Evolutionary conservation across 2,329 filamentous ascomycete species (phyloP).

Genomic region (Apiospora hydei): DNA sequence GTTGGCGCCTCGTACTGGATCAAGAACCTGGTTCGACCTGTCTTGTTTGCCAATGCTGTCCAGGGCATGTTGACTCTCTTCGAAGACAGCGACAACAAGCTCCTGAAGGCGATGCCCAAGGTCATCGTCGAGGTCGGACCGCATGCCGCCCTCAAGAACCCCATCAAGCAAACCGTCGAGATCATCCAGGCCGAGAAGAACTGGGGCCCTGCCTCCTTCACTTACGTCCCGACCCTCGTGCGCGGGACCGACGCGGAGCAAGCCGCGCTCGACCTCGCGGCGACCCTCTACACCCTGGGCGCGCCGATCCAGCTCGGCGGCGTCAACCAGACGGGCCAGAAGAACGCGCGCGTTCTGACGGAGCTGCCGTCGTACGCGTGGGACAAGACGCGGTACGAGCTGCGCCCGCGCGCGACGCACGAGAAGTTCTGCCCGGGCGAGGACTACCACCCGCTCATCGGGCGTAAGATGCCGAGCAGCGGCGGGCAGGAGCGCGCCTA

Average conservation of each 20-base stretch:
- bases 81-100: background rate
- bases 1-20: conserved; percentile 31
- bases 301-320: conserved; percentile 36
- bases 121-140: conserved; percentile 21
- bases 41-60: conserved; percentile 33
- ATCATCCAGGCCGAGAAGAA: background rate
- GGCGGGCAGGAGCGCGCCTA: conserved; percentile 4
- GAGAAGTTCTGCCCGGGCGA: conserved; percentile 19
- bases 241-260: conserved; percentile 25
- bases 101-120: conserved; percentile 25
- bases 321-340: background rate
- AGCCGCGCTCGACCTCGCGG: conserved; percentile 36
- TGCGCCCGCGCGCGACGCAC: background rate
- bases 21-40: conserved; percentile 20
- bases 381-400: background rate
- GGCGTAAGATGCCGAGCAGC: background rate
- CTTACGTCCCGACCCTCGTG: conserved; percentile 28
- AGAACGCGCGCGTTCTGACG: background rate
- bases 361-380: background rate
- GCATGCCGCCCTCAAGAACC: conserved; percentile 6
- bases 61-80: conserved; percentile 22
- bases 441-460: conserved; percentile 16
- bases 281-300: conserved; percentile 39
- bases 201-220: conserved; percentile 25
- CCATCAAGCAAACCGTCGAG: conserved; percentile 4